Conservation (phyloP, 176 grass and related monocot species). For the Dactylis glomerata region DNA sequence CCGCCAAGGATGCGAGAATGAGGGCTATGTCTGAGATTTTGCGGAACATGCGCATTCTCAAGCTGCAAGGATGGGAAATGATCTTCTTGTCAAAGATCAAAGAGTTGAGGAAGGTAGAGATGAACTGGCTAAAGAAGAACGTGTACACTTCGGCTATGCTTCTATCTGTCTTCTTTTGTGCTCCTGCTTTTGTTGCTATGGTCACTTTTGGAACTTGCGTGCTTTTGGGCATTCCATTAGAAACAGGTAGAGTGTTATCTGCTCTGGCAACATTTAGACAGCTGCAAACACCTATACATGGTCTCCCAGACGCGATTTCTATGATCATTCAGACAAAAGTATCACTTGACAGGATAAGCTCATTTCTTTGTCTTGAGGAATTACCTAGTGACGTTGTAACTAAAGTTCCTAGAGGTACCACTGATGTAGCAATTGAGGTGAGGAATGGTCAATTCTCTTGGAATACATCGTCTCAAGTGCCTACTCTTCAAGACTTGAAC, state of each 20-base stretch:
- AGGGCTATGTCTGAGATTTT: conserved; percentile 70
- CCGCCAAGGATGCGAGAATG: conserved; percentile 69
- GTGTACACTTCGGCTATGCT: conserved; percentile 47
- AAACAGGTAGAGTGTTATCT: conserved; percentile 66
- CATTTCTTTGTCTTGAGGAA: conserved; percentile 63
- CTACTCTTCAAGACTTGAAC: conserved; percentile 50
- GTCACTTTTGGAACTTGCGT: conserved; percentile 61
- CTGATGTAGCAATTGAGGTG: conserved; percentile 42
- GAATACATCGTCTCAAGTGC: conserved; percentile 36
- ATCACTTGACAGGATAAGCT: conserved; percentile 62
- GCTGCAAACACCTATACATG: conserved; percentile 68
- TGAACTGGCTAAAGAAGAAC: conserved; percentile 57
- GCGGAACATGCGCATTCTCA: conserved; percentile 78
- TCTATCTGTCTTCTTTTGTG: conserved; percentile 52
- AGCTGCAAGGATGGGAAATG: conserved; percentile 89
- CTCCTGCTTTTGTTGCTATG: conserved; percentile 68
- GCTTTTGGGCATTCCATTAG: conserved; percentile 59
- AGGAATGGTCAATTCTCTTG: conserved; percentile 61
- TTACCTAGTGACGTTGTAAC: conserved; percentile 36
- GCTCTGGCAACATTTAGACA: conserved; percentile 68
- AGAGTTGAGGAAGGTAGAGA: conserved; percentile 60
- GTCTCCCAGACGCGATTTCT: conserved; percentile 43
- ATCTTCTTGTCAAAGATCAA: conserved; percentile 64
- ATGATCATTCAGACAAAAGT: conserved; percentile 69
- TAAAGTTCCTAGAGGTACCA: conserved; percentile 46